These are phyloP conservation scores for Aspergillus puulaauensis DNA, from an alignment of 2,329 filamentous ascomycete genomes.

Conservation along the genomic window DNA sequence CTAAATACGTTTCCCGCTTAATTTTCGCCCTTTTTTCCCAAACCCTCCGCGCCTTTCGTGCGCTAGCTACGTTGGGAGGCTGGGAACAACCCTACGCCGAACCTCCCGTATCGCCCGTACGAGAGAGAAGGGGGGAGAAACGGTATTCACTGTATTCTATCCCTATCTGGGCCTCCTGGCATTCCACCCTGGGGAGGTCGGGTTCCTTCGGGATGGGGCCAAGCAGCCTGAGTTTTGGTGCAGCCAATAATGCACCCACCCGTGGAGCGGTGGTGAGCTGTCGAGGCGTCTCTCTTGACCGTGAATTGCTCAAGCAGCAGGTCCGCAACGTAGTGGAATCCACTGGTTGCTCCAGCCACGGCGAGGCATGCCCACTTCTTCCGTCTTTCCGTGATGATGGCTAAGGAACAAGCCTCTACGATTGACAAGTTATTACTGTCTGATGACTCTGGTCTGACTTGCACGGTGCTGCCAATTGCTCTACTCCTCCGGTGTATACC, in stretches of 20 bases:
- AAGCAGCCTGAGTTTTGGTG: slow-evolving; percentile 15
- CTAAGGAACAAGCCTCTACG: too few relatives aligned
- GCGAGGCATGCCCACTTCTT: slow-evolving; percentile 10
- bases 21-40: slow-evolving; percentile 36
- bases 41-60: slow-evolving; percentile 34
- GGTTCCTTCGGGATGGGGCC: slow-evolving; percentile 24
- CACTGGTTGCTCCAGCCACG: slow-evolving; percentile 16
- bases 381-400: neutral
- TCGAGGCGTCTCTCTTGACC: slow-evolving; percentile 2
- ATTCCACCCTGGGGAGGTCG: slow-evolving; percentile 18
- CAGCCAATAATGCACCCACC: slow-evolving; percentile 17
- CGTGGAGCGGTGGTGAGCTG: slow-evolving; percentile 16
- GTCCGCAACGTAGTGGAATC: slow-evolving; percentile 10
- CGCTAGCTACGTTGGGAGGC: slow-evolving; percentile 17
- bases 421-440: too few relatives aligned
- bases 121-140: slow-evolving; percentile 2
- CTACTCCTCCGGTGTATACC: too few relatives aligned
- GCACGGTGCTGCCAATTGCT: neutral
- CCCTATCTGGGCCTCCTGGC: slow-evolving; percentile 9
- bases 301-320: slow-evolving; percentile 1
- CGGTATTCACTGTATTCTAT: slow-evolving; percentile 6
- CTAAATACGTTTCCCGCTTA: slow-evolving; percentile 40
- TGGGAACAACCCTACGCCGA: slow-evolving; percentile 10
- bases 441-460: too few relatives aligned
- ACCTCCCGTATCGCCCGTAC: neutral